Evolutionary conservation across 2,329 filamentous ascomycete species (phyloP).

Genomic region (Fusarium equiseti): DNA sequence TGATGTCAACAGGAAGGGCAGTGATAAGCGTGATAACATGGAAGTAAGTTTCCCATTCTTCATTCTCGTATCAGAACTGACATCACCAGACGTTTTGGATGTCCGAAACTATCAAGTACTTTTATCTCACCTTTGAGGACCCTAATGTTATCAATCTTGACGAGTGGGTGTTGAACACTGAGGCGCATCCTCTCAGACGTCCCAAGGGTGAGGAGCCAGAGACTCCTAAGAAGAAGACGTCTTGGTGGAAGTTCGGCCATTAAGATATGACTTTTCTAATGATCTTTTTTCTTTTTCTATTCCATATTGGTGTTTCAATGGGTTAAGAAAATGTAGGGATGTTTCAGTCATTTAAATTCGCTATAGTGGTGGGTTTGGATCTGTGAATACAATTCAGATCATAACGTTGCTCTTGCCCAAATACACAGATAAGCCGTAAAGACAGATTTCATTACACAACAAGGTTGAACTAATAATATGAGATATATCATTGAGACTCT

Average conservation of each 20-base stretch:
- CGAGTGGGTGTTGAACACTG: conserved; percentile 74
- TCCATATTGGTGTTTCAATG: conserved; percentile 14
- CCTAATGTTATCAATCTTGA: conserved; percentile 74
- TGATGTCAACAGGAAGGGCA: conserved; percentile 51
- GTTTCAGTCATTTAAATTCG: conserved; percentile 12
- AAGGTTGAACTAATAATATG: not conserved
- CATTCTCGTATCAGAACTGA: conserved; percentile 22
- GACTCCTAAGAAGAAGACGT: conserved; percentile 22
- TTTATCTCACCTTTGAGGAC: conserved; percentile 78
- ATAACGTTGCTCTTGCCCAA: not conserved
- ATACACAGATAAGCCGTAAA: not conserved
- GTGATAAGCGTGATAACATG: conserved; percentile 68
- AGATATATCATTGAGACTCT: not conserved
- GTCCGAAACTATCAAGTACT: conserved; percentile 83
- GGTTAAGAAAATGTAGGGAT: not conserved
- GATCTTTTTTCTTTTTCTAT: not conserved
- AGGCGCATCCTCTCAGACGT: conserved; percentile 64
- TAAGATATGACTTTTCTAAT: conserved; percentile 9
- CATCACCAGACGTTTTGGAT: conserved; percentile 72
- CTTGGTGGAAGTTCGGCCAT: conserved; percentile 30
- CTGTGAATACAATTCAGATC: not conserved
- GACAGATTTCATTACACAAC: not conserved
- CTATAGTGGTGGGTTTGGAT: conserved; percentile 3
- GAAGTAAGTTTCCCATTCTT: conserved; percentile 57
- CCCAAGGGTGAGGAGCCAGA: conserved; percentile 43